Conservation (phyloP, 1,284 basidiomycete species). For the Apiotrichum domesticum region DNA sequence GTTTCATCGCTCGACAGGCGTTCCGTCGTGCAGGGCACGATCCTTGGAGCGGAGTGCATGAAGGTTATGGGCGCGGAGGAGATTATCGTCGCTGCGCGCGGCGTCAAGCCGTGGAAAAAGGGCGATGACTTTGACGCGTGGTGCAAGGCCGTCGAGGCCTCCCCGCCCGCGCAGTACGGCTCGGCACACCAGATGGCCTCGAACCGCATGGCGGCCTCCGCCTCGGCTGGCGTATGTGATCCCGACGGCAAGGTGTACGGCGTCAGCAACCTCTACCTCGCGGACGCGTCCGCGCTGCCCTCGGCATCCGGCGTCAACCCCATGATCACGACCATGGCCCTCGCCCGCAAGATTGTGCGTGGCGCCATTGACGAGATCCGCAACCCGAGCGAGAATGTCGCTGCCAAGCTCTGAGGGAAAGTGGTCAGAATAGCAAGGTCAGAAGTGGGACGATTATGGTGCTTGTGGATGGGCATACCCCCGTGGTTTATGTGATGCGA, state of each 20-base stretch:
- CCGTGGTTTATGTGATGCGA: too few species aligned
- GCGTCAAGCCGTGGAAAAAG: conserved; percentile 24
- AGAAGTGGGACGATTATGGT: too few species aligned
- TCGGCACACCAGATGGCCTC: conserved; percentile 48
- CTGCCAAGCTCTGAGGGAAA: background rate
- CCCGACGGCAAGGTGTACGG: conserved; percentile 48
- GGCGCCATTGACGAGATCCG: conserved; percentile 3
- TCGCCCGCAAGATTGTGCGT: conserved; percentile 17
- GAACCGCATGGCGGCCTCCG: conserved; percentile 44
- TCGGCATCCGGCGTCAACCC: conserved; percentile 50
- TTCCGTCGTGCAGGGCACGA: conserved; percentile 41
- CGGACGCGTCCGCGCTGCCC: conserved; percentile 48
- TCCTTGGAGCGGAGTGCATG: conserved; percentile 45
- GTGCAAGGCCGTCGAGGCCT: conserved; percentile 28
- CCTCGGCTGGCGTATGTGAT: conserved; percentile 42
- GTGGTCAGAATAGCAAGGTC: too few species aligned
- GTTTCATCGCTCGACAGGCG: conserved; percentile 42
- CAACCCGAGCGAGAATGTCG: background rate
- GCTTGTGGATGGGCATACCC: too few species aligned
- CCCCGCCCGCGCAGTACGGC: conserved; percentile 17
- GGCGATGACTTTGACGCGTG: conserved; percentile 27
- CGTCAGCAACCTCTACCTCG: conserved; percentile 46
- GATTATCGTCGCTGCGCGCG: conserved; percentile 42
- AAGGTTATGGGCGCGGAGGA: conserved; percentile 46
- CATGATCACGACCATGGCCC: conserved; percentile 46